Evolutionary conservation across 2,329 filamentous ascomycete genomes (phyloP), one percentile per base, ranked within the genome.

Genomic region (Trichoderma endophyticum): DNA sequence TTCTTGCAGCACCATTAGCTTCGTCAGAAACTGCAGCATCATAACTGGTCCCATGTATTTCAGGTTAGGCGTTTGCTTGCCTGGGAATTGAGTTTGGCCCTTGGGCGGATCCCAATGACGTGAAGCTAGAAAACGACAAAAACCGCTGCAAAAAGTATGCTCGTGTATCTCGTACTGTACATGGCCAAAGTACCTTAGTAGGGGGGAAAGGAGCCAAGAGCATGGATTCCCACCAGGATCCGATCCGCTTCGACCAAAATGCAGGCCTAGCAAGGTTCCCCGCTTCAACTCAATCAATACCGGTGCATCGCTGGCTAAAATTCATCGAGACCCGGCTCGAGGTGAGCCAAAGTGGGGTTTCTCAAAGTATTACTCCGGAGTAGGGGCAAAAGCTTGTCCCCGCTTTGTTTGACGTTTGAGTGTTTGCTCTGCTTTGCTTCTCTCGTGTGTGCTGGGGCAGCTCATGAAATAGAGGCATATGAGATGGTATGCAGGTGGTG

Each of bases 271-370:
- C 64, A 67, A 67, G 64, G 64, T 67, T 67, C 64, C 64, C 64
- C 64, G 64, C 64, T 39, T 67, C 64, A 67, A 67, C 64, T 57
- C 64, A 57, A 57, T 59, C 64, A 66, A 24, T 61, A 59, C n/a
- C 32, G 51, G 21, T 30, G 64, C 64, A 57, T 67, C 64, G 64
- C 51, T 59, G 48, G 64, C 32, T 67, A 34, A 32, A 57, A 57
- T 15, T 56, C 63, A 66, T 34, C 43, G 64, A 57, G 64, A 34
- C 48, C 51, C 51, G 51, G 64, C 64, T 57, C 64, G 9, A 59
- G 64, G 64, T 67, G 64, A 67, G 64, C 14, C 14, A 59, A 57
- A 57, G 64, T 67, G 64, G 64, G 64, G 63, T 48, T 15, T 8
- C n/a, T 54, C n/a, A 15, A 36, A 65, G 43, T 51, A 51, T 51